Evolutionary conservation across 345 rosid species (phyloP).

Genomic region (Eucalyptus globulus): DNA sequence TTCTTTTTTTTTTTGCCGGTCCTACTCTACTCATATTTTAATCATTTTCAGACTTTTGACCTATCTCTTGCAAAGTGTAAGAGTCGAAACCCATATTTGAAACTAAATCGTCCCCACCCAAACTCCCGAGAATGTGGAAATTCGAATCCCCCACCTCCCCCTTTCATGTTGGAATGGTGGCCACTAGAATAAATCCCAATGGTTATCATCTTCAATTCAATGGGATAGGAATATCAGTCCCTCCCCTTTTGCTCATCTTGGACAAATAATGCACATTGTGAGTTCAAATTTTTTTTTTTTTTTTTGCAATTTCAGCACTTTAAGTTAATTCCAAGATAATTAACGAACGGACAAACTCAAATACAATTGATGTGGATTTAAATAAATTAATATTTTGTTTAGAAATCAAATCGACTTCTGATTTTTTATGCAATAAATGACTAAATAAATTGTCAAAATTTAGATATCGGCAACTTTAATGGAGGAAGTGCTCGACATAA

Average conservation of each 20-base stretch:
- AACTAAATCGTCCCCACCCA: too few relatives aligned
- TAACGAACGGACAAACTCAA: accelerated
- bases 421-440: background rate
- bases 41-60: too few relatives aligned
- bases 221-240: background rate
- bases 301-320: background rate
- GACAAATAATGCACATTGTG: background rate
- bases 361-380: background rate
- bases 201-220: background rate
- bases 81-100: too few relatives aligned
- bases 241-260: background rate
- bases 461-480: too few relatives aligned
- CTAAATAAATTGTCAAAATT: background rate
- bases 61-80: too few relatives aligned
- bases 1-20: too few relatives aligned
- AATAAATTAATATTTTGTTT: background rate
- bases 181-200: too few relatives aligned
- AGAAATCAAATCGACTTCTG: accelerated
- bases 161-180: too few relatives aligned
- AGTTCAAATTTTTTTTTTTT: background rate
- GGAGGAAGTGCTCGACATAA: background rate
- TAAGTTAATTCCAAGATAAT: background rate
- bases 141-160: too few relatives aligned
- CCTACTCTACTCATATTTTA: too few relatives aligned
- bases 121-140: accelerated